Evolutionary conservation across 352 stramenopile species (phyloP), one percentile per base, ranked within the genome.

Genomic region (Thraustotheca clavata): DNA sequence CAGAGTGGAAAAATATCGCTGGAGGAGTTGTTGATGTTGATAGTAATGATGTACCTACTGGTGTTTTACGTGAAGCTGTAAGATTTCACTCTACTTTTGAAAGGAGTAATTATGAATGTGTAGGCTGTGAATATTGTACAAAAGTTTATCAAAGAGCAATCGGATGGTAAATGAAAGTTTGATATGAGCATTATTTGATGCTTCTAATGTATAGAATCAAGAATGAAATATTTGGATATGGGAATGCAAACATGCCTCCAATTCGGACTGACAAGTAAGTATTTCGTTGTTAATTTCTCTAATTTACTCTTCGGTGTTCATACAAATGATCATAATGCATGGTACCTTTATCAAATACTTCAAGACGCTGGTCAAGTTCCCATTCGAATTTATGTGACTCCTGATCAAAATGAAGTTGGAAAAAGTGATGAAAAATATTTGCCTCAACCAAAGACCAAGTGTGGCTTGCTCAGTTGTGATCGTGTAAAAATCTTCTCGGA

Each of bases 401-500:
- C 80, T 5, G 76, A 74, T 8, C 82, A 88, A 54, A 70, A 84
- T 29, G 86, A 94, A 40, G 55, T 92, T 29, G 49, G 38, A 38
- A 24, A 20, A 16, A 43, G 38, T 20, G 20, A 16, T 18, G 38
- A 52, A 7, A 52, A 9, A 9, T 14, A 3, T 2, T 20, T 52
- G 2, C 43, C 77, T 2, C 69, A 68, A 32, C 60, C 79, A n/a
- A 74, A 73, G 3, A 70, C 70, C 22, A 71, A 69, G 11, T 61
- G 79, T 24, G 78, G 74, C 0, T 68, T 95, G 29, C 48, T 96
- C 12, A 82, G 76, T 7, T 92, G 86, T 50, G 79, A 94, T 49
- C 83, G 88, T 26, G 78, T 96, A 62, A 96, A 96, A 63, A 74
- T 96, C 46, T 96, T 94, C 54, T 84, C 79, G 9, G 88, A 96